Conservation (phyloP, 805 yeast species). For the Ogataea sp. region DNA sequence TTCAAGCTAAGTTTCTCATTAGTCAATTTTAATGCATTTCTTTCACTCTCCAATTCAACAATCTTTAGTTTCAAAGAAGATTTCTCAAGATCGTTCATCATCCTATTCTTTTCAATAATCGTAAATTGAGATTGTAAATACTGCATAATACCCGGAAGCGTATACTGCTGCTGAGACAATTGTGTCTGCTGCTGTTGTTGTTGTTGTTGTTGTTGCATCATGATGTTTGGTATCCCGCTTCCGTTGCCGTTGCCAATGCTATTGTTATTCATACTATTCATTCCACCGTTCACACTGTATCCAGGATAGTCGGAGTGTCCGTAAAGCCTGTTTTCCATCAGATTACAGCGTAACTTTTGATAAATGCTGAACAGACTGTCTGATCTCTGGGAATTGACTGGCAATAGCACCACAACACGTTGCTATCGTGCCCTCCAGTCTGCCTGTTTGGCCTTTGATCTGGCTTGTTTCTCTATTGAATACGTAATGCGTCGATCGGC, state of each 20-base stretch:
- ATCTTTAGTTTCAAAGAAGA: conserved; percentile 42
- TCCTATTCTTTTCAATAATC: conserved; percentile 32
- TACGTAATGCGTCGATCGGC: too few species aligned
- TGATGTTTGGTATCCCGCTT: background rate
- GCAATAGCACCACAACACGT: too few species aligned
- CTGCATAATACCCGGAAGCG: conserved; percentile 53
- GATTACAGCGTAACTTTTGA: too few species aligned
- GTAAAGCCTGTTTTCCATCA: too few species aligned
- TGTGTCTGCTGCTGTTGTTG: conserved; percentile 2
- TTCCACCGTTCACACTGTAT: background rate
- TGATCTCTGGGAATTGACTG: too few species aligned
- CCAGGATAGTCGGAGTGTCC: background rate
- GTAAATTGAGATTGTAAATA: conserved; percentile 54
- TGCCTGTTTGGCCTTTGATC: too few species aligned
- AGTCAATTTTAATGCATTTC: conserved; percentile 33
- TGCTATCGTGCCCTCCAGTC: too few species aligned
- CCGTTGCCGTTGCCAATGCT: background rate
- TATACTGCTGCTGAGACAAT: conserved; percentile 25
- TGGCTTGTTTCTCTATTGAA: too few species aligned
- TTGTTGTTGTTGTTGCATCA: background rate
- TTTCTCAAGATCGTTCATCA: conserved; percentile 45
- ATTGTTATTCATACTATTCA: background rate
- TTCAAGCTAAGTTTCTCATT: conserved; percentile 33
- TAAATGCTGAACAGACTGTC: too few species aligned
- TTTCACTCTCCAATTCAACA: conserved; percentile 43